phyloP scores from a whole-genome alignment of 2,329 filamentous ascomycete genomes.

The Rhexocercosporidium sp. region DNA sequence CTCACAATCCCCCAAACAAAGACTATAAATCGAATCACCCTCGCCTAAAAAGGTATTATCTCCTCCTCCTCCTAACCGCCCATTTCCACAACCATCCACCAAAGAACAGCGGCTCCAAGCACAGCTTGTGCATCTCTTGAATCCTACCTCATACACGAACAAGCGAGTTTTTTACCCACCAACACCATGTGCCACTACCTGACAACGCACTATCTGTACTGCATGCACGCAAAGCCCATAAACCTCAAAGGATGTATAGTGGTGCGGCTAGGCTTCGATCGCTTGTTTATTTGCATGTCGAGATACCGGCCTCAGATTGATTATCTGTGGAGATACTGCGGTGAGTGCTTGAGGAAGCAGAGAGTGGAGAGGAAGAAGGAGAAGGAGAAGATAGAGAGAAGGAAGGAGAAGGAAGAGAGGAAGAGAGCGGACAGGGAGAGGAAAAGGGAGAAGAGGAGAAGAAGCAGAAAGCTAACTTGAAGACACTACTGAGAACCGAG shows the following conservation, averaged over 20 bases:
- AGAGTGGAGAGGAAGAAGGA: background rate
- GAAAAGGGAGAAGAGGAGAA: background rate
- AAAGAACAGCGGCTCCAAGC: background rate
- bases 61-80: too few species aligned
- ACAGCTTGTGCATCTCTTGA: background rate
- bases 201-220: background rate
- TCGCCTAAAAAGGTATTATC: too few species aligned
- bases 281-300: background rate
- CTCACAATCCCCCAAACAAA: too few species aligned
- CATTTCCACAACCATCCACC: too few species aligned
- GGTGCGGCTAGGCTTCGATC: background rate
- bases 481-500: too few species aligned
- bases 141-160: background rate
- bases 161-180: background rate
- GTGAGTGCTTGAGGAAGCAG: background rate
- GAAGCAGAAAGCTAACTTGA: background rate
- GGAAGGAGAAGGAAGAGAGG: background rate
- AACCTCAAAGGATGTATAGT: background rate
- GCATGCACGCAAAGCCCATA: background rate
- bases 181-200: background rate
- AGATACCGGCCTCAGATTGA: background rate
- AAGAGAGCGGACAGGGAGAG: background rate
- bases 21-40: too few species aligned
- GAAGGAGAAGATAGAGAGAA: background rate
- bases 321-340: background rate